Evolutionary conservation across 2,329 filamentous ascomycete genomes (phyloP).

Genomic region (Trichoderma sp.): DNA sequence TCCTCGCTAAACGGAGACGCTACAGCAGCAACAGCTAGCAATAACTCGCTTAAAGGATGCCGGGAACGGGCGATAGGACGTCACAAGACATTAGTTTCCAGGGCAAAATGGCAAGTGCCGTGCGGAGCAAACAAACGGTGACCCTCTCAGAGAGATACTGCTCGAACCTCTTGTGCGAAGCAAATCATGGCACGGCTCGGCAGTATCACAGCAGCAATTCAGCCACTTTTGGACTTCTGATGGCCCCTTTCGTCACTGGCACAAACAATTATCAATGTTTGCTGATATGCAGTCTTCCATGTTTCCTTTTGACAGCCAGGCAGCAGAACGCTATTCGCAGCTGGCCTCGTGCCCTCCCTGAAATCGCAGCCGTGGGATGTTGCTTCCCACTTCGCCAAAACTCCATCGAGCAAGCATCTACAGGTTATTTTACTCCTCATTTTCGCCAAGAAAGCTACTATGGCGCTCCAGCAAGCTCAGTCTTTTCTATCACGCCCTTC

Average conservation of each 20-base stretch:
- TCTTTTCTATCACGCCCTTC: background rate
- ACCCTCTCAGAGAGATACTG: background rate
- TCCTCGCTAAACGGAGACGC: background rate
- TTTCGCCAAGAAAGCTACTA: background rate
- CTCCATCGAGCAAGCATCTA: background rate
- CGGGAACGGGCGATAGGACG: background rate
- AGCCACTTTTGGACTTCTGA: background rate
- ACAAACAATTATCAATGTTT: too few species aligned
- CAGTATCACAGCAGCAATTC: background rate
- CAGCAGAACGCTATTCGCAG: background rate
- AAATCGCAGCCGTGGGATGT: background rate
- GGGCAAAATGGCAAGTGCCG: background rate
- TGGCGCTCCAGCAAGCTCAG: background rate
- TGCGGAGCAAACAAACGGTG: background rate
- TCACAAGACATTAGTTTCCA: background rate
- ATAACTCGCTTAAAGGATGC: background rate
- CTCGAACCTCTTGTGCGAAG: background rate
- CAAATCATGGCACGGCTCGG: background rate
- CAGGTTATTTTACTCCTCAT: too few species aligned
- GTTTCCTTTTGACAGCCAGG: background rate
- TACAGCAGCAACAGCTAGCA: background rate
- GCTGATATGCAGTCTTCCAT: background rate
- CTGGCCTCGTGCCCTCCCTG: background rate
- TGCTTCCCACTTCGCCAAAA: background rate
- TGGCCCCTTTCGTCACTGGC: background rate